Evolutionary conservation across 495 filamentous ascomycete genomes (phyloP), one percentile per base, ranked within the genome.

Genomic region (Hyaloscypha bicolor): DNA sequence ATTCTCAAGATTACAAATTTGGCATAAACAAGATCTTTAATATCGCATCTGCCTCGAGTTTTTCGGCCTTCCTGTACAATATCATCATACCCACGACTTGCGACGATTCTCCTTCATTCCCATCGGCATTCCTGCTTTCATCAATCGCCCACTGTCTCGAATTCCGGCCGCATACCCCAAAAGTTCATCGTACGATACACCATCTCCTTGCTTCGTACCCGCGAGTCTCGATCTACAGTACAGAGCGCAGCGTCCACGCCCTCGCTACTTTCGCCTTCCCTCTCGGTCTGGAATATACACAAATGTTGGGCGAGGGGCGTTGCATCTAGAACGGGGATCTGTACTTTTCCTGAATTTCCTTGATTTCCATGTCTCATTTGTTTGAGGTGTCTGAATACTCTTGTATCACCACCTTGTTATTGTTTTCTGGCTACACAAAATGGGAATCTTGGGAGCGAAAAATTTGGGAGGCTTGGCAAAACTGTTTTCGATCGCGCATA

Each of bases 81-180:
- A 67, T 35, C 62, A 62, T 30, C 53, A 62, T 61, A 63, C 48
- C 68, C 29, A 73, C 63, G 71, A 73, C 63, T 58, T 64, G 66
- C 66, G 53, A 73, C 71, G 71, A 73, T 73, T 73, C 63, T 70
- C 65, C 37, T 72, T 63, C 60, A 62, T 62, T 60, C 60, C 42
- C 12, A 62, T 62, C 67, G 35, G 52, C 63, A 65, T 65, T 65
- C 67, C 67, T 57, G 60, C 16, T 30, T 29, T 55, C 58, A 35
- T 33, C 48, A 42, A 62, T 51, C 31, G 29, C 62, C 56, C 53
- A 55, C 42, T 12, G n/a, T 56, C 29, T 19, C 53, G 21, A 31
- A 56, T 56, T 56, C 21, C 29, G 9, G 22, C 21, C 53, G 29
- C 59, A 42, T 61, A 25, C 19, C 59, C 53, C 53, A 53, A 53